A percentile compares a stretch with the other conserved stretches of the same genome.
Evolutionary conservation across 2,329 filamentous ascomycete species (phyloP).

Genomic region (Tricladium varicosporioides): DNA sequence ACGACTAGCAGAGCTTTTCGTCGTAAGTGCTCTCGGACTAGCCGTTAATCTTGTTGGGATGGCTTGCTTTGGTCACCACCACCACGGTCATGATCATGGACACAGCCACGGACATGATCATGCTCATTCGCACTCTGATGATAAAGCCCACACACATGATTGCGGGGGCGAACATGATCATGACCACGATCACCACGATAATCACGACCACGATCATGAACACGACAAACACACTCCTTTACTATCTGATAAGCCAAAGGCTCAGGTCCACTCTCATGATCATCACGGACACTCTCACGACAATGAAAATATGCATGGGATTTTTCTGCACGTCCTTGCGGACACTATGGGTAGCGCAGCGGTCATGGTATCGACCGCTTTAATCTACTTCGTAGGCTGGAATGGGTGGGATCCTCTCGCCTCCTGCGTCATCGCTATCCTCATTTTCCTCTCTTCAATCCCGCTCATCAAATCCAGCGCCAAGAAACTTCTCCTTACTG

Average conservation of each 20-base stretch:
- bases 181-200: conserved; percentile 14
- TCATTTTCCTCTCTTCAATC: conserved; percentile 90
- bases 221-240: conserved; percentile 18
- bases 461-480: conserved; percentile 85
- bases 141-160: conserved; percentile 16
- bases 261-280: conserved; percentile 10
- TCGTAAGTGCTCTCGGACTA: conserved; percentile 84
- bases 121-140: conserved; percentile 35
- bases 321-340: conserved; percentile 92
- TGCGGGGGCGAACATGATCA: conserved; percentile 18
- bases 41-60: conserved; percentile 91
- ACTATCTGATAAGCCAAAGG: conserved; percentile 12
- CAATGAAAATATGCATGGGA: conserved; percentile 98
- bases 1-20: conserved; percentile 78
- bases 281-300: conserved; percentile 59
- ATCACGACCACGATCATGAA: conserved; percentile 33
- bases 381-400: conserved; percentile 88
- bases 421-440: conserved; percentile 85
- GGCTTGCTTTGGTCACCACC: conserved; percentile 42
- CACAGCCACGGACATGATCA: conserved; percentile 31
- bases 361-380: conserved; percentile 85
- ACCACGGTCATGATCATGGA: conserved; percentile 39
- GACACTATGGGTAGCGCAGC: conserved; percentile 93
- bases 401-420: conserved; percentile 92
- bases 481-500: conserved; percentile 75